phyloP scores from a whole-genome alignment of 768 basidiomycete genomes.

The Suillus hirtellus region DNA sequence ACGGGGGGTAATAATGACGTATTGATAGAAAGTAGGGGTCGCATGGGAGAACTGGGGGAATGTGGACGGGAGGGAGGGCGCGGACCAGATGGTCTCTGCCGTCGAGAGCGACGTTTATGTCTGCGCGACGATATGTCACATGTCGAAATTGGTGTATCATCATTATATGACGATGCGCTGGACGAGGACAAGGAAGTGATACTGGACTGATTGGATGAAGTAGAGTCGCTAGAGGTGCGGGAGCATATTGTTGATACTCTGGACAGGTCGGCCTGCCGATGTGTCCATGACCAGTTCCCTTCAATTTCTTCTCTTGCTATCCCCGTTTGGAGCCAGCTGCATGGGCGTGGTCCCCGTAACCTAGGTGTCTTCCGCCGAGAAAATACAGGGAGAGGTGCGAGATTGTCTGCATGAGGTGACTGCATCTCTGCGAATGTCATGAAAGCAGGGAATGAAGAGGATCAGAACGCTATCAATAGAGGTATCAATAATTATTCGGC shows the following conservation, averaged over 20 bases:
- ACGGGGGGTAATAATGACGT: constrained; percentile 13
- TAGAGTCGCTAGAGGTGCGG: constrained; percentile 16
- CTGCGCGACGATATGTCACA: constrained; percentile 10
- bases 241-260: constrained; percentile 22
- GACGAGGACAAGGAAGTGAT: constrained; percentile 16
- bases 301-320: constrained; percentile 1
- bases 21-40: constrained; percentile 21
- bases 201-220: constrained; percentile 13
- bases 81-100: constrained; percentile 29
- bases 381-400: constrained; percentile 11
- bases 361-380: constrained; percentile 17
- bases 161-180: constrained; percentile 10
- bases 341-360: constrained; percentile 32
- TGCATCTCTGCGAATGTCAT: not conserved
- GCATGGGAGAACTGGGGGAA: constrained; percentile 9
- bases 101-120: constrained; percentile 11
- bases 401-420: constrained; percentile 17
- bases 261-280: constrained; percentile 13
- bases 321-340: constrained; percentile 17
- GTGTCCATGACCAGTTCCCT: constrained; percentile 19
- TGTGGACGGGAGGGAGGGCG: constrained; percentile 21
- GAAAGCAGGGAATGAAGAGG: not conserved
- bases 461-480: not conserved
- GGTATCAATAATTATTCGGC: constrained; percentile 7
- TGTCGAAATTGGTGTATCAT: constrained; percentile 5